These are phyloP conservation scores for Wickerhamiella occidentalis DNA, from an alignment of 805 yeast species.

Conservation along the genomic window DNA sequence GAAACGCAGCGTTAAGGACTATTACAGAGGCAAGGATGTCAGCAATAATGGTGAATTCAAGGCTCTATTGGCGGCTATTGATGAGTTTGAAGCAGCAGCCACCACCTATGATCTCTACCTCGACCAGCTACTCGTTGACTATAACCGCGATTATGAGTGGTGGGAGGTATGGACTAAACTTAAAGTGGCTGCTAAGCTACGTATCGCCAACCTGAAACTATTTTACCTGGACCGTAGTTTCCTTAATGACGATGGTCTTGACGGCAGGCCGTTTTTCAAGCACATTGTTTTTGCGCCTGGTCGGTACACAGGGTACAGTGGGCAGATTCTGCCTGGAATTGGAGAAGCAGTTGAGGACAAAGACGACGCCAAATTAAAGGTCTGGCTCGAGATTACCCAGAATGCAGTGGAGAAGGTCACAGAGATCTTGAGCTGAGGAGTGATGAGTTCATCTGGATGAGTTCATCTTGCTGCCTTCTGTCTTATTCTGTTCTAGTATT, in stretches of 20 bases:
- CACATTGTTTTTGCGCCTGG: slow-evolving; percentile 51
- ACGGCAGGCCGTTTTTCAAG: slow-evolving; percentile 43
- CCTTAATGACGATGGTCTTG: slow-evolving; percentile 38
- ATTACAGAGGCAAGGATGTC: slow-evolving; percentile 20
- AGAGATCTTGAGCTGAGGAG: slow-evolving; percentile 6
- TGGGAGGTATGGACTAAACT: slow-evolving; percentile 24
- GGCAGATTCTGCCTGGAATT: slow-evolving; percentile 44
- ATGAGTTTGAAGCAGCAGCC: slow-evolving; percentile 26
- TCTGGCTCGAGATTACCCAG: slow-evolving; percentile 32
- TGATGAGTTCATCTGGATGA: not conserved
- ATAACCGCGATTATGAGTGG: slow-evolving; percentile 67
- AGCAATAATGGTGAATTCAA: slow-evolving; percentile 4
- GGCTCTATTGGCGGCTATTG: slow-evolving; percentile 17
- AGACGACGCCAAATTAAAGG: slow-evolving; percentile 28
- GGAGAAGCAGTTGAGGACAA: slow-evolving; percentile 42
- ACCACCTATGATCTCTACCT: slow-evolving; percentile 39
- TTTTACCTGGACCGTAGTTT: slow-evolving; percentile 37
- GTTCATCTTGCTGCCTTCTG: too few species aligned
- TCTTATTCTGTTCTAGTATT: too few species aligned
- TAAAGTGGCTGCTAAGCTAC: slow-evolving; percentile 19
- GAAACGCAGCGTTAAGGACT: slow-evolving; percentile 28
- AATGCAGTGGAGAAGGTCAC: slow-evolving; percentile 15
- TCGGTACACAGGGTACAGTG: slow-evolving; percentile 48
- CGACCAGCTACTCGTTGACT: slow-evolving; percentile 37
- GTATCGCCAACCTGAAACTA: slow-evolving; percentile 32